Conservation (phyloP, 2,329 filamentous ascomycete species). For the Diplodia corticola region DNA sequence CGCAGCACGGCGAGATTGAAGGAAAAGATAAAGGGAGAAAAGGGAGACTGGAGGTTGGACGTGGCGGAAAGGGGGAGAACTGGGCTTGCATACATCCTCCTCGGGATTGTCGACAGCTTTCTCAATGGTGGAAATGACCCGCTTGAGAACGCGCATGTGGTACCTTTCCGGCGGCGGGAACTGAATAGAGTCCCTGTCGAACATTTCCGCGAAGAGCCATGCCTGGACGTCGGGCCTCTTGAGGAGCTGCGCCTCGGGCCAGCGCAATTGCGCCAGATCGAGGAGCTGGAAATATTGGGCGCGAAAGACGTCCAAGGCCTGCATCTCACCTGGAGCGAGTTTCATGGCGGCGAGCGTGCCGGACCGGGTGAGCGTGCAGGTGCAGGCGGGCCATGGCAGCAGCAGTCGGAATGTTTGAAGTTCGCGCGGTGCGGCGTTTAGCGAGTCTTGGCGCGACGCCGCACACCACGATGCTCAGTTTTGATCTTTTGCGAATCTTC, state of each 20-base stretch:
- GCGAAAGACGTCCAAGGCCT: slow-evolving; percentile 53
- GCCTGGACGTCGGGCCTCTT: slow-evolving; percentile 64
- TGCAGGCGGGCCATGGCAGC: not conserved
- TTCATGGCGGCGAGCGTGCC: not conserved
- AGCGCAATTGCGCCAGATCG: slow-evolving; percentile 60
- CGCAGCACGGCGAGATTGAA: not conserved
- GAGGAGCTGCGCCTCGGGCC: slow-evolving; percentile 62
- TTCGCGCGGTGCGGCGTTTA: slow-evolving; percentile 14
- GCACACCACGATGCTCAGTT: slow-evolving; percentile 17
- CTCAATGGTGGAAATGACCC: slow-evolving; percentile 70
- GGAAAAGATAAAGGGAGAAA: not conserved
- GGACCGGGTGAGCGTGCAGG: not conserved
- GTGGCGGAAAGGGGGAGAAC: slow-evolving; percentile 15
- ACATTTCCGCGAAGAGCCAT: slow-evolving; percentile 65
- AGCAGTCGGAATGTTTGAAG: not conserved
- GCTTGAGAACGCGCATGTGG: slow-evolving; percentile 70
- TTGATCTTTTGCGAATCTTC: slow-evolving; percentile 17
- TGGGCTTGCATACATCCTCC: slow-evolving; percentile 70
- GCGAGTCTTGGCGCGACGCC: slow-evolving; percentile 21
- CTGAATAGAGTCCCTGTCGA: slow-evolving; percentile 57
- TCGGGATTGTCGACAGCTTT: slow-evolving; percentile 77
- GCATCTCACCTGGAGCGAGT: slow-evolving; percentile 26
- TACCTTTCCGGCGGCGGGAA: slow-evolving; percentile 69
- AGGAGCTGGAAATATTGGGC: slow-evolving; percentile 79
- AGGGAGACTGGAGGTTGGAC: not conserved